A percentile compares a stretch with the other conserved stretches of the same genome.
phyloP scores from a whole-genome alignment of 495 filamentous ascomycete genomes.

The Neurospora tetraspora region DNA sequence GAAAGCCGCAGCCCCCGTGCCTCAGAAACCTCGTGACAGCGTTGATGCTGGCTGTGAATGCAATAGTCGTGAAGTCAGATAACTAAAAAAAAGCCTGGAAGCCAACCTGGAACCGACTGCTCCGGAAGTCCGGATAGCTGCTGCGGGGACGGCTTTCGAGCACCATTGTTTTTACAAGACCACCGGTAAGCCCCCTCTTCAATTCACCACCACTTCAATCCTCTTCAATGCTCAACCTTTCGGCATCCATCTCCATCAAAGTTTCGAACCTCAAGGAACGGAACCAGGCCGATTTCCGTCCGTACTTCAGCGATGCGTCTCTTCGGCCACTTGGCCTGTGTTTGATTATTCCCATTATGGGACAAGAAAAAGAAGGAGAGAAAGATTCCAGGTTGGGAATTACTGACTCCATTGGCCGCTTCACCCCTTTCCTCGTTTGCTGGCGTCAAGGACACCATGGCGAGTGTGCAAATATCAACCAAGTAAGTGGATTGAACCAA shows the following conservation, averaged over 20 bases:
- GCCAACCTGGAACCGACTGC: too few species aligned
- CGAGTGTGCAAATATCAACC: neutral
- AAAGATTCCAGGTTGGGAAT: too few species aligned
- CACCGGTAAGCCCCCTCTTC: neutral
- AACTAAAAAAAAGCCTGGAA: too few species aligned
- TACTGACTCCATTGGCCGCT: too few species aligned
- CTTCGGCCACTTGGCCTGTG: neutral
- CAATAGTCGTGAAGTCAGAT: too few species aligned
- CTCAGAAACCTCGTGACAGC: too few species aligned
- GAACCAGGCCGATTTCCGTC: neutral
- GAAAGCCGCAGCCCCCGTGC: too few species aligned
- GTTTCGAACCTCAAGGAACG: accelerated
- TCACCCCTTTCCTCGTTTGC: neutral
- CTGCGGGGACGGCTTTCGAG: neutral
- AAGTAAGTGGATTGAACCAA: neutral
- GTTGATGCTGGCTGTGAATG: too few species aligned
- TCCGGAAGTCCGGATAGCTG: neutral
- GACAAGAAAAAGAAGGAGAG: neutral
- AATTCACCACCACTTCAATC: neutral
- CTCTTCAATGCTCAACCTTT: neutral
- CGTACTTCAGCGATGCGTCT: neutral
- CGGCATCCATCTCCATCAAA: neutral
- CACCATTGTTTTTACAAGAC: neutral
- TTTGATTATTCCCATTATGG: neutral
- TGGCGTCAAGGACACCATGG: neutral